A percentile compares a stretch with the other conserved stretches of the same genome.
Evolutionary conservation across 140 eudicot genomes (phyloP).

Genomic region (Bidens hawaiensis): DNA sequence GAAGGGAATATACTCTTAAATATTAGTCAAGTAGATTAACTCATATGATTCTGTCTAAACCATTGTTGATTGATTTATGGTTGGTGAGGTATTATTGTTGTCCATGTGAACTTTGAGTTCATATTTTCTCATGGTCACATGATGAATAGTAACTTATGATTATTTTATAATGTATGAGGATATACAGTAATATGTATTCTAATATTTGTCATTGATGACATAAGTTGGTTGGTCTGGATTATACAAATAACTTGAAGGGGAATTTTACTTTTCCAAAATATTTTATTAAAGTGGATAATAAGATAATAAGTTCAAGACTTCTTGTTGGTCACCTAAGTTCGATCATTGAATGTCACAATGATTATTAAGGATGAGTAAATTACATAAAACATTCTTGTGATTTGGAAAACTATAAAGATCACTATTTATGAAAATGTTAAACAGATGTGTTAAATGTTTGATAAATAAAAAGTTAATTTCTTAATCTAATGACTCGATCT

Average conservation of each 20-base stretch:
- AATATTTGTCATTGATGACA: not conserved
- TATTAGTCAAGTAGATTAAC: constrained; percentile 12
- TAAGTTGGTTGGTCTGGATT: not conserved
- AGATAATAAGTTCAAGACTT: not conserved
- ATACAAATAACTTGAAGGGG: not conserved
- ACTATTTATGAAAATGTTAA: too few species aligned
- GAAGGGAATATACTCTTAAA: constrained; percentile 12
- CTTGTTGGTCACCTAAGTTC: constrained; percentile 1
- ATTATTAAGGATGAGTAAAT: not conserved
- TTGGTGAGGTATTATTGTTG: constrained; percentile 27
- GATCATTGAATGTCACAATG: not conserved
- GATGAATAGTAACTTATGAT: constrained; percentile 1
- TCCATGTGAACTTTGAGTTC: constrained; percentile 30
- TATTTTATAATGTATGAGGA: not conserved
- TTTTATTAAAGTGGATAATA: not conserved
- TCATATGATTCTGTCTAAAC: not conserved
- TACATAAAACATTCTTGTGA: not conserved
- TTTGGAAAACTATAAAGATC: not conserved
- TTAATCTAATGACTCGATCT: too few species aligned
- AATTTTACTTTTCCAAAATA: not conserved
- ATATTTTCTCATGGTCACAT: constrained; percentile 13
- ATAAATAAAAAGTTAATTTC: too few species aligned
- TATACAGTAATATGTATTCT: not conserved
- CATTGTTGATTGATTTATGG: constrained; percentile 11
- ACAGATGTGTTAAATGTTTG: too few species aligned